Evolutionary conservation across 805 yeast genomes (phyloP).

Genomic region (Wickerhamiella lipophila): DNA sequence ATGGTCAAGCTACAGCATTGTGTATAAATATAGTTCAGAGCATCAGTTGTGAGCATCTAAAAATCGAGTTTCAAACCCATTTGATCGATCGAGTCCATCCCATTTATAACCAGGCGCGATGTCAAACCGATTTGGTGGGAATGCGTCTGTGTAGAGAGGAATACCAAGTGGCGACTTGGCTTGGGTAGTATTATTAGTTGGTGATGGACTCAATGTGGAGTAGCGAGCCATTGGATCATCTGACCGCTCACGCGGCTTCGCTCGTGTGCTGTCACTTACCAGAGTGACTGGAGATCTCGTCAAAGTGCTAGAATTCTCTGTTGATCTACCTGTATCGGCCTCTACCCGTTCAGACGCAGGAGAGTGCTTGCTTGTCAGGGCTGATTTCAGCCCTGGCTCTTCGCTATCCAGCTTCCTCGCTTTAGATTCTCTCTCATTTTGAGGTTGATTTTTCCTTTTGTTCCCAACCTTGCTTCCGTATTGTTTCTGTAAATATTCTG

Average conservation of each 20-base stretch:
- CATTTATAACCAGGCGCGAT: conserved; percentile 71
- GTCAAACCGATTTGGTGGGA: conserved; percentile 58
- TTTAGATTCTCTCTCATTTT: conserved; percentile 12
- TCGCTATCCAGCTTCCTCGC: background rate
- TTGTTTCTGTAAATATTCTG: conserved; percentile 36
- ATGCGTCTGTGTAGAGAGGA: conserved; percentile 41
- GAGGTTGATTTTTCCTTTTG: conserved; percentile 22
- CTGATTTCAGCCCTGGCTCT: background rate
- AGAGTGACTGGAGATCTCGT: background rate
- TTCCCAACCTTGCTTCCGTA: conserved; percentile 29
- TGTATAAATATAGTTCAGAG: background rate
- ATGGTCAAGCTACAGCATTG: background rate
- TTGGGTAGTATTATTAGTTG: background rate
- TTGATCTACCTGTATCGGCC: background rate
- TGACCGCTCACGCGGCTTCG: background rate
- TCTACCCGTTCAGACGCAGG: background rate
- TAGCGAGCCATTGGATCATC: conserved; percentile 7
- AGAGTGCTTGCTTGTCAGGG: background rate
- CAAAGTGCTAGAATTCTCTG: background rate
- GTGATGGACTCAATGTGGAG: background rate
- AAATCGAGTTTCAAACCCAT: conserved; percentile 67
- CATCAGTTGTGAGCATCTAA: conserved; percentile 25
- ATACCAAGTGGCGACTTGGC: conserved; percentile 31
- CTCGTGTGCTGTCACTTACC: background rate
- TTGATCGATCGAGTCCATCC: conserved; percentile 87